These are phyloP conservation scores for Jaltomata sinuosa DNA, from an alignment of 257 asterid species.

Conservation along the genomic window DNA sequence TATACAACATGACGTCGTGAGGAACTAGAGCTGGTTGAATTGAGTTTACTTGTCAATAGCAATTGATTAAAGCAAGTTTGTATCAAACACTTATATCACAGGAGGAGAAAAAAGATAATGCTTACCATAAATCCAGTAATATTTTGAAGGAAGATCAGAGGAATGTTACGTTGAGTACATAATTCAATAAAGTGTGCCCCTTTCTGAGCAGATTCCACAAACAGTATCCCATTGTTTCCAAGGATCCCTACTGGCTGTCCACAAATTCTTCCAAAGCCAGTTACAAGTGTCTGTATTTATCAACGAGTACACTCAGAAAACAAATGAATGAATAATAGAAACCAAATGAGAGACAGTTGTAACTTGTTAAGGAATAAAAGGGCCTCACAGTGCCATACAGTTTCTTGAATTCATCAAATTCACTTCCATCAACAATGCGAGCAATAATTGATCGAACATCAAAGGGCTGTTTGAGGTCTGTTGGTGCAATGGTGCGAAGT, in stretches of 20 bases:
- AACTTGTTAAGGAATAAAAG: conserved; percentile 2
- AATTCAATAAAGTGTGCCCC: conserved; percentile 95
- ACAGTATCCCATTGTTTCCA: conserved; percentile 87
- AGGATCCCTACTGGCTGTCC: conserved; percentile 95
- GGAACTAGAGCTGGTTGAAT: background rate
- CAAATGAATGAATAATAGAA: background rate
- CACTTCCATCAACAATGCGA: conserved; percentile 90
- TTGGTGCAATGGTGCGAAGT: conserved; percentile 84
- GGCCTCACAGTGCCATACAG: conserved; percentile 95
- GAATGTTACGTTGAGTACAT: conserved; percentile 86
- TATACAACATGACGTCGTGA: background rate
- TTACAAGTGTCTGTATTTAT: conserved; percentile 68
- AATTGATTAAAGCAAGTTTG: background rate
- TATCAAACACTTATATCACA: background rate
- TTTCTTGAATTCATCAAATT: conserved; percentile 98
- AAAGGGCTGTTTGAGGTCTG: conserved; percentile 81
- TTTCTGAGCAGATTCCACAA: conserved; percentile 94
- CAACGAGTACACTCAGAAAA: background rate
- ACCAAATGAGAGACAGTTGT: background rate
- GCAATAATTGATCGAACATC: conserved; percentile 81
- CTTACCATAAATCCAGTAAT: conserved; percentile 94
- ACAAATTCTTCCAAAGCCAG: conserved; percentile 83
- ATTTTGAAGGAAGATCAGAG: conserved; percentile 90
- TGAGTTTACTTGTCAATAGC: background rate
- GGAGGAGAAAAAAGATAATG: background rate